Conservation (phyloP, 768 basidiomycete species). For the Mycena floridula region DNA sequence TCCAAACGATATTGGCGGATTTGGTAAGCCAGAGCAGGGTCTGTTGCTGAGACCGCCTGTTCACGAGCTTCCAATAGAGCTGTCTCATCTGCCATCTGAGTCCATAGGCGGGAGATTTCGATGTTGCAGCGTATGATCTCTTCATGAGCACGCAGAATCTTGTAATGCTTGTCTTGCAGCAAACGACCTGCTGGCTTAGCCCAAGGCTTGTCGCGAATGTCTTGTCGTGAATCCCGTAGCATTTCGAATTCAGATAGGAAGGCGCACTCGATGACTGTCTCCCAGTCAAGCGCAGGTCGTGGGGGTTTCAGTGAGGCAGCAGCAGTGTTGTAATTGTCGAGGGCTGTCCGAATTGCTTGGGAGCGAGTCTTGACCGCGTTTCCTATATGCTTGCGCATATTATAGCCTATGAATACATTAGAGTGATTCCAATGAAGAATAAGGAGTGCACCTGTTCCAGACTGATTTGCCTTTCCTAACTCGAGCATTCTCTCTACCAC, state of each 20-base stretch:
- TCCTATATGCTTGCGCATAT: background rate
- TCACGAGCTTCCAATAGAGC: background rate
- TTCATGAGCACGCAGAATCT: background rate
- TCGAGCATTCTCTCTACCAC: background rate
- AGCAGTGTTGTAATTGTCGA: background rate
- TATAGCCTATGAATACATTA: background rate
- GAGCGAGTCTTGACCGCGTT: background rate
- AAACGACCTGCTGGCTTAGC: background rate
- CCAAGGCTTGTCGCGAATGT: background rate
- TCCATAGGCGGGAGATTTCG: background rate
- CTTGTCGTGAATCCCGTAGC: background rate
- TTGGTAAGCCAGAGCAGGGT: background rate
- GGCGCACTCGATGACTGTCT: background rate
- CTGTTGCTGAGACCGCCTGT: background rate
- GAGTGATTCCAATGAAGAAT: background rate
- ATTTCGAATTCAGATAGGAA: background rate
- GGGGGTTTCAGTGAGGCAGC: background rate
- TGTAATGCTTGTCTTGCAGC: background rate
- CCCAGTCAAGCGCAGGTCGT: background rate
- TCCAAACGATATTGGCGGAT: background rate
- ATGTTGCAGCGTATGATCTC: background rate
- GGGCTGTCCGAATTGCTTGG: background rate
- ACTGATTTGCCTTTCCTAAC: background rate
- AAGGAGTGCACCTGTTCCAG: background rate
- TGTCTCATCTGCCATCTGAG: background rate